Evolutionary conservation across 257 asterid genomes (phyloP).

Genomic region (Phtheirospermum japonicum): DNA sequence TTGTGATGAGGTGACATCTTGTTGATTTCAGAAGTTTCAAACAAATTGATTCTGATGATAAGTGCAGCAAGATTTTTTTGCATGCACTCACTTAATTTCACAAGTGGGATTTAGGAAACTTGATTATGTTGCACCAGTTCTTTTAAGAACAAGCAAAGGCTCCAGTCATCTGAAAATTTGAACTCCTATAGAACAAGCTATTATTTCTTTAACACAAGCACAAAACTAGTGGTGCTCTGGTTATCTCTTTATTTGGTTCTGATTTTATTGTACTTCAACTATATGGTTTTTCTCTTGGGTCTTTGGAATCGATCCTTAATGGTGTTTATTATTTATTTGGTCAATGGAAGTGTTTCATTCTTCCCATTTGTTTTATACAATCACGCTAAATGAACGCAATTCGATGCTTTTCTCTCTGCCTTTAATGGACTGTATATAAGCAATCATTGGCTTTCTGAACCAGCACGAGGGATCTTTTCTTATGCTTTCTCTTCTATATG

Average conservation of each 20-base stretch:
- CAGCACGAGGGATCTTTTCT: constrained; percentile 10
- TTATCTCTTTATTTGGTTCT: constrained; percentile 19
- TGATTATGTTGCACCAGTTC: constrained; percentile 11
- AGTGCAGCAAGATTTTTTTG: constrained; percentile 1
- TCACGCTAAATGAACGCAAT: too few relatives aligned
- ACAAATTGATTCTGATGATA: constrained; percentile 3
- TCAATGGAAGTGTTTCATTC: constrained; percentile 3
- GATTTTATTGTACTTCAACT: constrained; percentile 17
- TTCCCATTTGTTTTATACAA: neutral
- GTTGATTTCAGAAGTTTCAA: constrained; percentile 12
- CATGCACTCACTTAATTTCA: constrained; percentile 17
- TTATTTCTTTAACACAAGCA: constrained; percentile 11
- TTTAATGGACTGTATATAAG: too few relatives aligned
- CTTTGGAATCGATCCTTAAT: constrained; percentile 16
- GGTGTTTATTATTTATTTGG: neutral
- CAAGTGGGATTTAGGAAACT: constrained; percentile 21
- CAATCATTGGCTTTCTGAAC: constrained; percentile 22
- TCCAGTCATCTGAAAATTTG: constrained; percentile 8
- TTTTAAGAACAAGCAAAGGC: constrained; percentile 16
- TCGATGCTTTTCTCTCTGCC: neutral
- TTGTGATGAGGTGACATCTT: constrained; percentile 17
- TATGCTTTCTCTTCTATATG: constrained; percentile 14
- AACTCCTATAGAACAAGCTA: constrained; percentile 6
- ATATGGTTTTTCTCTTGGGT: neutral
- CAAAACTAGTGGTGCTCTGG: constrained; percentile 2